Percentiles rank a stretch among this genome's conserved stretches.
phyloP scores from a whole-genome alignment of 2,329 filamentous ascomycete species.

The Microdochium paspali region DNA sequence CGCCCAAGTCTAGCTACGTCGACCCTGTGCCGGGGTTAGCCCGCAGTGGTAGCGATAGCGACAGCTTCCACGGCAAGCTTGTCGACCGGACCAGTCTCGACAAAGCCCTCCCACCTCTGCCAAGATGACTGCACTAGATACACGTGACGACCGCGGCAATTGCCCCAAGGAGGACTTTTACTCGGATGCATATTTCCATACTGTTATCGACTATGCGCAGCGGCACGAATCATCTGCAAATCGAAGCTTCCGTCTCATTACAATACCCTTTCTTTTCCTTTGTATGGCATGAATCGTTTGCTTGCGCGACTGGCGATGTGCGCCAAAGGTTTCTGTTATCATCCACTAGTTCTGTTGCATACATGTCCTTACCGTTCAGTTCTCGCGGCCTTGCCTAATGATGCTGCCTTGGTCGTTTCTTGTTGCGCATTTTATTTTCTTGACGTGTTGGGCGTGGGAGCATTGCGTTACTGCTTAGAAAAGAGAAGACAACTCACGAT shows the following conservation, averaged over 20 bases:
- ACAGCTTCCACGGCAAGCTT: constrained; percentile 20
- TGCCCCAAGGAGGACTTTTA: not conserved
- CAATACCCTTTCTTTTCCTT: not conserved
- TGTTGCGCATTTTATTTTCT: not conserved
- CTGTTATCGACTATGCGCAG: not conserved
- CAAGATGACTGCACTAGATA: constrained; percentile 12
- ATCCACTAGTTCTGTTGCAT: not conserved
- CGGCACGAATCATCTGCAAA: not conserved
- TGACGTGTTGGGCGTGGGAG: not conserved
- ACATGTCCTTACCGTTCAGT: not conserved
- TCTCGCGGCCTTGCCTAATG: not conserved
- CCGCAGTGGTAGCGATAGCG: constrained; percentile 11
- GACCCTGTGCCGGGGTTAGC: constrained; percentile 32
- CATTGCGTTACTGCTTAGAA: not conserved
- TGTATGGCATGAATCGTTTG: not conserved
- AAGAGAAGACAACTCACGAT: not conserved
- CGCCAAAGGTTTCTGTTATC: not conserved
- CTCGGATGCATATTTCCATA: not conserved
- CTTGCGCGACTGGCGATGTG: not conserved
- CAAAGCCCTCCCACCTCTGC: constrained; percentile 50
- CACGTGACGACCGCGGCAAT: not conserved
- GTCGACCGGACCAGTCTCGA: constrained; percentile 46
- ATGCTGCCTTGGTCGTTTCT: not conserved
- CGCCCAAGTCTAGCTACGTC: constrained; percentile 30
- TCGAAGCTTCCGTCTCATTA: not conserved